phyloP scores from a whole-genome alignment of 1,284 basidiomycete genomes.

The Neolentinus lepideus region DNA sequence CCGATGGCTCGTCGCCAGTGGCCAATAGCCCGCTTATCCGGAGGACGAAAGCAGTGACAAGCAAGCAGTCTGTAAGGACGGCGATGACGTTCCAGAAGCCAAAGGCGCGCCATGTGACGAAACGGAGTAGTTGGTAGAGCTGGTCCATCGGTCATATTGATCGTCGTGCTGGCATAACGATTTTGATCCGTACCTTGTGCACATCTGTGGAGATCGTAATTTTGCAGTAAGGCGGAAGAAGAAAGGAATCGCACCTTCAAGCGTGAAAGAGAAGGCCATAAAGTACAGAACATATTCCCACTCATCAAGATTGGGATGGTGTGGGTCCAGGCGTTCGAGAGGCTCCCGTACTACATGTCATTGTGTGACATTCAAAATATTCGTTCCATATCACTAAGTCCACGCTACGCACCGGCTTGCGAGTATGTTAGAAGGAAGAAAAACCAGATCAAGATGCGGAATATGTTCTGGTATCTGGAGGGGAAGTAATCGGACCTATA shows the following conservation, averaged over 20 bases:
- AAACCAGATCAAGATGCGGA: conserved; percentile 76
- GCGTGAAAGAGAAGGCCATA: conserved; percentile 66
- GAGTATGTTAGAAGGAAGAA: conserved; percentile 84
- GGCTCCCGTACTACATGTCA: conserved; percentile 57
- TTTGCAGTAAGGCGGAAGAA: neutral
- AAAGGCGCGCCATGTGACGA: conserved; percentile 64
- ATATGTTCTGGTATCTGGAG: conserved; percentile 65
- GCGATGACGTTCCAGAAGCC: conserved; percentile 80
- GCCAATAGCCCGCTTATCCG: conserved; percentile 59
- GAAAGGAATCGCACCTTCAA: conserved; percentile 54
- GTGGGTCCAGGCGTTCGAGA: conserved; percentile 49
- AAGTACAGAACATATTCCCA: conserved; percentile 79
- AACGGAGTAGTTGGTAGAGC: conserved; percentile 59
- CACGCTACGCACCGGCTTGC: conserved; percentile 55
- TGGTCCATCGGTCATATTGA: conserved; percentile 18
- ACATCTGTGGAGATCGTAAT: conserved; percentile 38
- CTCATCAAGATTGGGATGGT: conserved; percentile 47
- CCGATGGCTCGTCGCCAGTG: conserved; percentile 30
- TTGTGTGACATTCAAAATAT: neutral
- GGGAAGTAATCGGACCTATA: conserved; percentile 16
- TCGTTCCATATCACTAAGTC: conserved; percentile 7
- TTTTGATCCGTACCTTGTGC: conserved; percentile 47
- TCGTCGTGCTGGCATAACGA: neutral
- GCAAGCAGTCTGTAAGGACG: conserved; percentile 64
- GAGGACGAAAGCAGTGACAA: conserved; percentile 68